A percentile compares a stretch with the other conserved stretches of the same genome.
Conservation (phyloP, 352 stramenopile species). For the Globisporangium lucens region DNA sequence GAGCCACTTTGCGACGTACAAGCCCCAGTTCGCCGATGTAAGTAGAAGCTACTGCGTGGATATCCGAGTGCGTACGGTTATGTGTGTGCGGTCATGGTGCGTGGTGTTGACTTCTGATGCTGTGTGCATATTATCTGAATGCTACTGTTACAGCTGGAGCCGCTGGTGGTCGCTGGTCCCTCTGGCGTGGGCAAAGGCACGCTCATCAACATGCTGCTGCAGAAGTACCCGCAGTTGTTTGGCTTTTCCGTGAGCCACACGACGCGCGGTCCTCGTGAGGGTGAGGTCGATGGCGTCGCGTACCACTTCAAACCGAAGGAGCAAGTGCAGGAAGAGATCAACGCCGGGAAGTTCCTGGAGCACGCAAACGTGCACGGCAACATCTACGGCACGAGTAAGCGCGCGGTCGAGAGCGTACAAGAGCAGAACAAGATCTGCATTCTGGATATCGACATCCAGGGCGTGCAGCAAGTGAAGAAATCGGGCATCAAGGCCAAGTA, state of each 20-base stretch:
- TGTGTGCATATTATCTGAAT: neutral
- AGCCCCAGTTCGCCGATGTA: constrained; percentile 48
- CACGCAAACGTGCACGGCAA: constrained; percentile 97
- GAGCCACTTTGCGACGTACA: constrained; percentile 77
- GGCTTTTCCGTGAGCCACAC: constrained; percentile 98
- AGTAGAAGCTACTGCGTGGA: neutral
- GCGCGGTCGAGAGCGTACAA: constrained; percentile 90
- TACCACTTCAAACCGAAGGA: constrained; percentile 97
- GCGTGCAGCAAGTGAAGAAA: constrained; percentile 93
- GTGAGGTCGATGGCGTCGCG: constrained; percentile 95
- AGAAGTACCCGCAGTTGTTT: constrained; percentile 84
- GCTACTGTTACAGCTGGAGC: constrained; percentile 39
- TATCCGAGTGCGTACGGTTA: neutral
- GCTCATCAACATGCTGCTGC: constrained; percentile 92
- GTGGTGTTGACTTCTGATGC: neutral
- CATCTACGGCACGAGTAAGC: constrained; percentile 96
- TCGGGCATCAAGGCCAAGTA: constrained; percentile 90
- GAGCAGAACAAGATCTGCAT: constrained; percentile 96
- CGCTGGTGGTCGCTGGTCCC: constrained; percentile 90
- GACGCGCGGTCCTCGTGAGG: constrained; percentile 90
- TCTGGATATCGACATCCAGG: constrained; percentile 98
- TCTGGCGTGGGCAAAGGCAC: constrained; percentile 95
- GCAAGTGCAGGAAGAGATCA: constrained; percentile 93
- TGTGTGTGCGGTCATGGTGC: neutral
- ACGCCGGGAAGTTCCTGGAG: constrained; percentile 95